These are phyloP conservation scores for Malus asiatica DNA, from an alignment of 306 rosid species.

Conservation along the genomic window DNA sequence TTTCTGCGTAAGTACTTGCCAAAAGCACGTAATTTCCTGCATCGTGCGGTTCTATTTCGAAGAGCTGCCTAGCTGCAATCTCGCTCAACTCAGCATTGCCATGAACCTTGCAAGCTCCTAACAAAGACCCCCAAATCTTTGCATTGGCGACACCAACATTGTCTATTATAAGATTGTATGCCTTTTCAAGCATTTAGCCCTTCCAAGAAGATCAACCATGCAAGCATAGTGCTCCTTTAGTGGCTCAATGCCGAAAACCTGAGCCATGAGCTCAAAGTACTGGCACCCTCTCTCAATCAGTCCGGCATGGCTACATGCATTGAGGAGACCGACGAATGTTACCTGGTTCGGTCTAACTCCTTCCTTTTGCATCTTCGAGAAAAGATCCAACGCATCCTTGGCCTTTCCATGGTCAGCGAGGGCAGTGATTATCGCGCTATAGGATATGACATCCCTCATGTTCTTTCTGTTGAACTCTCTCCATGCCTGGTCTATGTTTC, in stretches of 20 bases:
- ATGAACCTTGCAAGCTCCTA: slow-evolving; percentile 63
- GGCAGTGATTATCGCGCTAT: slow-evolving; percentile 46
- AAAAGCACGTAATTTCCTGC: slow-evolving; percentile 58
- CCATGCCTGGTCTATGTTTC: slow-evolving; percentile 41
- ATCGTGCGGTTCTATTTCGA: slow-evolving; percentile 45
- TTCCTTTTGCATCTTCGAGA: slow-evolving; percentile 55
- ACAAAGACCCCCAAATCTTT: slow-evolving; percentile 56
- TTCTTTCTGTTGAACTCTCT: slow-evolving; percentile 48
- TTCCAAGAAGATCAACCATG: slow-evolving; percentile 65
- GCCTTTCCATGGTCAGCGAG: slow-evolving; percentile 69
- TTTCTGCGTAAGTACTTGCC: slow-evolving; percentile 57
- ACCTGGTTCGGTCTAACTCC: slow-evolving; percentile 55
- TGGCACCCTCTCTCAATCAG: slow-evolving; percentile 51
- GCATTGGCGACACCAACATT: slow-evolving; percentile 39
- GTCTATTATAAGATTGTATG: slow-evolving; percentile 37
- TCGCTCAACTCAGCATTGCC: slow-evolving; percentile 58
- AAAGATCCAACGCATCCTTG: slow-evolving; percentile 42
- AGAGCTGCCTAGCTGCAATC: slow-evolving; percentile 54
- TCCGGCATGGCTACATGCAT: slow-evolving; percentile 61
- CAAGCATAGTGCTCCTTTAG: slow-evolving; percentile 62
- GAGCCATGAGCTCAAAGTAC: slow-evolving; percentile 53
- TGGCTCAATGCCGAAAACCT: slow-evolving; percentile 44
- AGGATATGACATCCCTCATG: slow-evolving; percentile 51
- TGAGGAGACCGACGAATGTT: slow-evolving; percentile 53
- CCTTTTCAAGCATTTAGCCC: slow-evolving; percentile 61